Conservation (phyloP, 106 monocot species). For the Cymbidium sinense region DNA sequence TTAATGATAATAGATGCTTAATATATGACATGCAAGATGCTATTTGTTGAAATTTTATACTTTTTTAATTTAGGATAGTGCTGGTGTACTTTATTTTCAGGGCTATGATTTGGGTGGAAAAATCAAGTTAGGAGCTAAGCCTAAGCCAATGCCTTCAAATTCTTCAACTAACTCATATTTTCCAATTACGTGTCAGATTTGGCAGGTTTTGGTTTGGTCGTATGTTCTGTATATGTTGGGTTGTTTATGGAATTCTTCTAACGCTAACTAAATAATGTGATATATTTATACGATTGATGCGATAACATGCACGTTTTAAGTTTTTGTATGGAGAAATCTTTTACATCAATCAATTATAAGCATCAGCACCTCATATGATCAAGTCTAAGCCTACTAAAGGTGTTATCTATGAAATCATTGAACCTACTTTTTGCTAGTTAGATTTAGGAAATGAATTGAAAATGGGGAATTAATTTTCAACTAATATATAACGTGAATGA, state of each 20-base stretch:
- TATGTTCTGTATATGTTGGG: not conserved
- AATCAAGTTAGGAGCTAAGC: not conserved
- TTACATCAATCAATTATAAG: too few relatives aligned
- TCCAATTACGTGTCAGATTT: not conserved
- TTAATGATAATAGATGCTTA: constrained; percentile 2
- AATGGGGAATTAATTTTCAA: too few relatives aligned
- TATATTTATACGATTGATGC: not conserved
- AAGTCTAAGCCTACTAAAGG: too few relatives aligned
- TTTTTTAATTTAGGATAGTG: not conserved
- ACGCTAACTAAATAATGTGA: not conserved
- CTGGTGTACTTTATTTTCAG: not conserved
- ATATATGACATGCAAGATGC: not conserved
- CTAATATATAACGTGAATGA: too few relatives aligned
- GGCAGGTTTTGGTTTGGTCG: not conserved
- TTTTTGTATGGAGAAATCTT: not conserved
- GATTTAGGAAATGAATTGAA: too few relatives aligned
- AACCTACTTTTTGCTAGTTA: too few relatives aligned
- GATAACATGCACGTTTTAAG: not conserved
- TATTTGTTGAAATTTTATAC: not conserved
- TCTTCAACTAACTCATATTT: not conserved
- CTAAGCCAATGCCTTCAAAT: not conserved
- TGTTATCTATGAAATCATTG: too few relatives aligned
- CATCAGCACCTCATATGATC: too few relatives aligned
- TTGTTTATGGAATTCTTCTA: not conserved
- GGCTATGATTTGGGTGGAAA: not conserved